Conservation (phyloP, 2,329 filamentous ascomycete species). For the Blastomyces emzantsi region DNA sequence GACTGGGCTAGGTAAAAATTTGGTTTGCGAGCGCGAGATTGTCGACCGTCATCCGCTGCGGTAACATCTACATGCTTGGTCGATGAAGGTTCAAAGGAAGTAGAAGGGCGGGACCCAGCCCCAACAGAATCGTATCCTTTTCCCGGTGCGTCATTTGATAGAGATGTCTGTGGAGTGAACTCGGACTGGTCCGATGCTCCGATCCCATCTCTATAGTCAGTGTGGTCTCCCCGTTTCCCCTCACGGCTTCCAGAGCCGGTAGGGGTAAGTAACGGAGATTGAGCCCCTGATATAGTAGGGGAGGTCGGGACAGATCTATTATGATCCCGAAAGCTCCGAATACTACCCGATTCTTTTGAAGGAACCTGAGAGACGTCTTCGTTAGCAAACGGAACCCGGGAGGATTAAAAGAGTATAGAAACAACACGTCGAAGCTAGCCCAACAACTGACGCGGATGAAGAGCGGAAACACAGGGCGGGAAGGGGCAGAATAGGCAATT, state of each 20-base stretch:
- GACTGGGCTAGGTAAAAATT: constrained; percentile 49
- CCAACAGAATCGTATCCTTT: constrained; percentile 22
- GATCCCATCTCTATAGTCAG: constrained; percentile 28
- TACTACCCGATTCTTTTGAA: constrained; percentile 49
- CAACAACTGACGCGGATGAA: not conserved
- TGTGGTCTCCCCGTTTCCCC: constrained; percentile 29
- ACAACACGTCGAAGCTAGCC: not conserved
- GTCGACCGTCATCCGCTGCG: constrained; percentile 39
- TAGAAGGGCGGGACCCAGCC: constrained; percentile 31
- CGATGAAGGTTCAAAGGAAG: constrained; percentile 34
- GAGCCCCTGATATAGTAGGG: constrained; percentile 60
- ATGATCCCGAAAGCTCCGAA: constrained; percentile 48
- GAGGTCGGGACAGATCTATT: constrained; percentile 56
- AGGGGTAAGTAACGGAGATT: constrained; percentile 84
- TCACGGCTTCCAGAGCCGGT: constrained; percentile 61
- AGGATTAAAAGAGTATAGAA: not conserved
- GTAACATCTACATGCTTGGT: constrained; percentile 37
- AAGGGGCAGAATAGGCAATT: not conserved
- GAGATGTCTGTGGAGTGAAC: constrained; percentile 49
- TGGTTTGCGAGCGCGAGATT: constrained; percentile 39
- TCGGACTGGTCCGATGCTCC: constrained; percentile 22
- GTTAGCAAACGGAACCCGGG: constrained; percentile 4
- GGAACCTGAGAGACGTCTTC: constrained; percentile 25
- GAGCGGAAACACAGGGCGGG: not conserved
- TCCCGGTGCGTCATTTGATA: constrained; percentile 36